Evolutionary conservation across 495 filamentous ascomycete species (phyloP).

Genomic region (Amphirosellinia nigrospora): DNA sequence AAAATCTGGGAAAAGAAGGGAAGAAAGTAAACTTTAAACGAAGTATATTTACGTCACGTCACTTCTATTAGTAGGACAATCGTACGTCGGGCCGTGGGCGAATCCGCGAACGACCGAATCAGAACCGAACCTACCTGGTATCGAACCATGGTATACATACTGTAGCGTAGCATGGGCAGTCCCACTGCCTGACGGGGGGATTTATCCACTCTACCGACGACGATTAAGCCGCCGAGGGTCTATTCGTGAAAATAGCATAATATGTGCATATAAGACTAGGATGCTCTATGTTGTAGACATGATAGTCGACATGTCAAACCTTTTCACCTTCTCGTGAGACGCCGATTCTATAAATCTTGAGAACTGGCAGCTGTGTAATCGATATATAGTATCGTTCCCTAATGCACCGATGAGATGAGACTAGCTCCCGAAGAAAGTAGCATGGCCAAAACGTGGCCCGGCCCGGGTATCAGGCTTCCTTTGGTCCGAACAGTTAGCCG

Average conservation of each 20-base stretch:
- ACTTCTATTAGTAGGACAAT: conserved; percentile 1
- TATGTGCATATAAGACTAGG: not conserved
- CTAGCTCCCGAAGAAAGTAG: not conserved
- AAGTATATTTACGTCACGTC: conserved; percentile 11
- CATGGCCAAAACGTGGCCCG: conserved; percentile 8
- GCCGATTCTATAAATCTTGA: not conserved
- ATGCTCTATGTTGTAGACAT: not conserved
- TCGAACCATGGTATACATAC: conserved; percentile 16
- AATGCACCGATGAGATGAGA: conserved; percentile 8
- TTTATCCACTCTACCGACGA: conserved; percentile 12
- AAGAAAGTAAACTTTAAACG: conserved; percentile 1
- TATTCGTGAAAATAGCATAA: not conserved
- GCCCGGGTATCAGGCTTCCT: conserved; percentile 21
- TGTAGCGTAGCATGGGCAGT: conserved; percentile 19
- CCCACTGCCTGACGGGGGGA: not conserved
- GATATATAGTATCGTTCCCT: not conserved
- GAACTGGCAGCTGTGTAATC: not conserved
- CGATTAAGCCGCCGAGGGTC: not conserved
- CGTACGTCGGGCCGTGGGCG: conserved; percentile 12
- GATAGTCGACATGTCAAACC: not conserved
- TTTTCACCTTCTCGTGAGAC: not conserved
- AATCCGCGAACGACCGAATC: conserved; percentile 15
- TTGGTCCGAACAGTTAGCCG: conserved; percentile 26
- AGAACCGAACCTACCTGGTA: conserved; percentile 15
- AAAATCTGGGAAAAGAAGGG: not conserved